phyloP scores from a whole-genome alignment of 2,329 filamentous ascomycete genomes.

The Didymella arachidicola region DNA sequence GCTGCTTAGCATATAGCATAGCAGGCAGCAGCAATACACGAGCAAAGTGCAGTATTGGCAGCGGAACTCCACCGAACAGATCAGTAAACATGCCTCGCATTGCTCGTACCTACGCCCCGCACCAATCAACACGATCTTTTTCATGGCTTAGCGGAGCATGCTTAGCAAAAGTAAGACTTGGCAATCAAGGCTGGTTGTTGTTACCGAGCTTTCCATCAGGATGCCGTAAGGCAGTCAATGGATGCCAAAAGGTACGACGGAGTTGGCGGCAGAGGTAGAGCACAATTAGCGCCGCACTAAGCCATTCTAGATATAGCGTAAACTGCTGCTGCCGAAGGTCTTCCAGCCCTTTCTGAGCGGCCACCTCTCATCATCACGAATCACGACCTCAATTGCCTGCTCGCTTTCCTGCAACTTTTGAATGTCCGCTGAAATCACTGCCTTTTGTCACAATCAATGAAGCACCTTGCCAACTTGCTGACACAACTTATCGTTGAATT shows the following conservation, averaged over 20 bases:
- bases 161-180: neutral
- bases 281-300: too few species aligned
- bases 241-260: neutral
- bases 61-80: neutral
- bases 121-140: neutral
- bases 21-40: neutral
- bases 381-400: neutral
- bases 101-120: neutral
- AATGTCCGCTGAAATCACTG: neutral
- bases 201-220: too few species aligned
- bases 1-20: neutral
- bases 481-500: neutral
- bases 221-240: neutral
- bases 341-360: too few species aligned
- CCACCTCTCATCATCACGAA: neutral
- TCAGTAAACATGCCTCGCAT: neutral
- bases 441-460: neutral
- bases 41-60: neutral
- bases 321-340: too few species aligned
- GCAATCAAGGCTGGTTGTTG: too few species aligned
- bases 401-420: neutral
- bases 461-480: neutral
- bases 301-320: too few species aligned
- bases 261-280: neutral
- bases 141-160: neutral